phyloP scores from a whole-genome alignment of 768 basidiomycete genomes.

The Austroboletus festivus region DNA sequence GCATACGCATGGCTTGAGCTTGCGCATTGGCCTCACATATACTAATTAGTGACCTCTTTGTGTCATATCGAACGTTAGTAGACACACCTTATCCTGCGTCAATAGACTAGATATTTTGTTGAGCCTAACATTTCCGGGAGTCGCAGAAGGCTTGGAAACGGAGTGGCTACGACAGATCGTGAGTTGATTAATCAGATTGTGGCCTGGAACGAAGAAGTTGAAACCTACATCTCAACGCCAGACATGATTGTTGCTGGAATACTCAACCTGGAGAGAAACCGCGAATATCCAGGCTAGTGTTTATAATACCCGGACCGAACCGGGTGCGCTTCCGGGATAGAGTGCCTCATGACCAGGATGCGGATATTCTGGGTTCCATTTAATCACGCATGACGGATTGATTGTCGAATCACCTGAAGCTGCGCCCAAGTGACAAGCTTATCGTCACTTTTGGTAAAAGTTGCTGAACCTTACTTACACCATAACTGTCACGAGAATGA shows the following conservation, averaged over 20 bases:
- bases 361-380: too few relatives aligned
- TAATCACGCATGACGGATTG: too few relatives aligned
- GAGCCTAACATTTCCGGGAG: constrained; percentile 44
- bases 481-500: too few relatives aligned
- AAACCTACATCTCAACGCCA: constrained; percentile 57
- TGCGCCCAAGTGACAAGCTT: too few relatives aligned
- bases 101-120: constrained; percentile 74
- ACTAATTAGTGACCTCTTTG: not conserved
- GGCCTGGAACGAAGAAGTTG: not conserved
- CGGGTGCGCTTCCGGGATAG: too few relatives aligned
- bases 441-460: too few relatives aligned
- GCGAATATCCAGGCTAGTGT: not conserved
- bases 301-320: not conserved
- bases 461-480: too few relatives aligned
- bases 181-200: not conserved
- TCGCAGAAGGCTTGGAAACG: constrained; percentile 19
- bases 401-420: too few relatives aligned
- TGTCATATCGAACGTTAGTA: not conserved
- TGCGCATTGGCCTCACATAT: constrained; percentile 54
- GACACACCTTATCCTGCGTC: constrained; percentile 72
- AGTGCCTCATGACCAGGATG: too few relatives aligned
- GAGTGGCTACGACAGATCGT: constrained; percentile 12
- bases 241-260: constrained; percentile 40
- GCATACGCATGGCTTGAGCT: constrained; percentile 83
- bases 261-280: not conserved